These are phyloP conservation scores for Phytopythium vexans DNA, from an alignment of 352 stramenopile genomes.

Conservation along the genomic window DNA sequence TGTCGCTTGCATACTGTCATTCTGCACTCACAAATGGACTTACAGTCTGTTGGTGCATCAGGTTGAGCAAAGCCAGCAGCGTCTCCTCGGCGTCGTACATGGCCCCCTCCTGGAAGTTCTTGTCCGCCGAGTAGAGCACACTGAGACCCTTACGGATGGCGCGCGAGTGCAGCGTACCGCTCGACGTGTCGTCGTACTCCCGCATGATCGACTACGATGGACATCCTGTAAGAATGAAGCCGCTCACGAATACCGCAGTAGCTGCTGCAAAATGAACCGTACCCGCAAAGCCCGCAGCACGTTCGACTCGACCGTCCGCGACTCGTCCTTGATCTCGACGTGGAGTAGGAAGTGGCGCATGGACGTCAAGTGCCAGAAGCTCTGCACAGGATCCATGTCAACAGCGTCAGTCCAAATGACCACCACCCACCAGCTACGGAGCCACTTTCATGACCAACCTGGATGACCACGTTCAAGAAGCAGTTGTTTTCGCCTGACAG, in stretches of 20 bases:
- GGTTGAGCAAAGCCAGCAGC: slow-evolving; percentile 74
- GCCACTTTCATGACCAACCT: slow-evolving; percentile 5
- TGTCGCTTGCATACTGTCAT: no score
- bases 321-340: slow-evolving; percentile 83
- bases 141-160: slow-evolving; percentile 82
- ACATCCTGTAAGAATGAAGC: neutral
- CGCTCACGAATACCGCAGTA: neutral
- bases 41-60: slow-evolving; percentile 85
- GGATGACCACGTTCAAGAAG: slow-evolving; percentile 90
- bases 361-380: slow-evolving; percentile 88
- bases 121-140: slow-evolving; percentile 77
- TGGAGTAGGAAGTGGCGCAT: slow-evolving; percentile 84
- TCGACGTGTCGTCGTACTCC: slow-evolving; percentile 83
- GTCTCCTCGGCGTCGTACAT: slow-evolving; percentile 88
- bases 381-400: slow-evolving; percentile 25
- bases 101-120: slow-evolving; percentile 84
- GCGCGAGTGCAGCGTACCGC: slow-evolving; percentile 69
- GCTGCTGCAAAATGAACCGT: neutral
- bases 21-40: neutral
- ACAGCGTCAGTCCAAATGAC: neutral
- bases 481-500: slow-evolving; percentile 84
- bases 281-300: slow-evolving; percentile 70
- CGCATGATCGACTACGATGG: slow-evolving; percentile 56
- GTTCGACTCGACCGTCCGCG: slow-evolving; percentile 63
- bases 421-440: neutral